Base-by-base conservation (phyloP, 164 flowering plant species). In the Stephania yunnanensis region DNA sequence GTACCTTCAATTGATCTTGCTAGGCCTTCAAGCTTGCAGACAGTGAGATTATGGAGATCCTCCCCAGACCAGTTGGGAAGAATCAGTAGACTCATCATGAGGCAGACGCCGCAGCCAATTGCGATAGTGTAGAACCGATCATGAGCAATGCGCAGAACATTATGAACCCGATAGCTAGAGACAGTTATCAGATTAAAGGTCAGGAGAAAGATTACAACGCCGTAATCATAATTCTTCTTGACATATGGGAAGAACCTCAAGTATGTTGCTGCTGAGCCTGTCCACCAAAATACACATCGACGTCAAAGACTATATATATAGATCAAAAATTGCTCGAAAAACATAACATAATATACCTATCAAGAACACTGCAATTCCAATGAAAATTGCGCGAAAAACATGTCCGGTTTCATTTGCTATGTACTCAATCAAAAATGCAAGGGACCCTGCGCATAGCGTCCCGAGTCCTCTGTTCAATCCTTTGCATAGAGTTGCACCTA, bases 11-110 rank as follows among this genome's bases (percentile, higher is more conserved):
- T 85, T 48, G 94, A 88, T 66, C 73, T 87, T 58, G 98, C 96
- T 29, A 95, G 82, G 15, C 88, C 89, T 85, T 92, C 92, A 53
- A 95, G 88, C 86, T 92, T 93, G 72, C 69, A 70, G 0, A 83
- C 90, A 22, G 94, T 89, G 29, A 87, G 86, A 69, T 86, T 83
- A 72, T 93, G 98, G 68, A 95, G 96, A 6, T 91, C 91, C 76
- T 91, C 90, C 2, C 98, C 94, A 4, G 96, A 90, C 99, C 98
- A 95, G 69, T 83, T 88, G 12, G 97, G 98, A 71, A 92, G 90
- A 20, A 95, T 30, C 69, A 93, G 17, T 52, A 93, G 87, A 70
- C 89, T 88, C 96, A 95, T 91, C 13, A 88, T 46, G n/a, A 95
- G 89, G 87, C 99, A 91, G 65, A 92, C 72, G 0, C 84, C 96